Evolutionary conservation across 1,284 basidiomycete species (phyloP).

Genomic region (Ustilago crameri): DNA sequence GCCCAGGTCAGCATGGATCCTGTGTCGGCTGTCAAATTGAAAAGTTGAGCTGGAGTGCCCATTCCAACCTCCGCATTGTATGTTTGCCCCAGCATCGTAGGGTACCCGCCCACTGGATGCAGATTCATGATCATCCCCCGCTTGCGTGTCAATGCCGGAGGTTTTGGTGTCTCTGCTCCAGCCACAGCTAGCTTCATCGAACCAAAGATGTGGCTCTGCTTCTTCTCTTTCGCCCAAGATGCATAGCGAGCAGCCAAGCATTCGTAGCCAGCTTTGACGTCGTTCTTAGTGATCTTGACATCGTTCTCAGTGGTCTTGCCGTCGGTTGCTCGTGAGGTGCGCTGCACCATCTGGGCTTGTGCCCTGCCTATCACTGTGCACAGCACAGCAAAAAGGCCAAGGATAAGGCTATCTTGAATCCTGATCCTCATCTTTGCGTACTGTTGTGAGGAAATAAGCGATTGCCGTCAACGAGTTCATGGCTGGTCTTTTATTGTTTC

Average conservation of each 20-base stretch:
- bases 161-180: neutral
- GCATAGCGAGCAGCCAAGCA: constrained; percentile 23
- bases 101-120: constrained; percentile 24
- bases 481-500: too few species aligned
- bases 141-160: neutral
- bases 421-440: too few species aligned
- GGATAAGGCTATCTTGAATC: too few species aligned
- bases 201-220: constrained; percentile 6
- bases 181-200: constrained; percentile 5
- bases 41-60: constrained; percentile 23
- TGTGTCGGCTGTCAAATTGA: constrained; percentile 42
- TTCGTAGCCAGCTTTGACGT: constrained; percentile 20
- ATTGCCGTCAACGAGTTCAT: too few species aligned
- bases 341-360: neutral
- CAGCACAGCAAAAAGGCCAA: too few species aligned
- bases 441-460: too few species aligned
- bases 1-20: constrained; percentile 45
- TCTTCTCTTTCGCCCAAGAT: constrained; percentile 7
- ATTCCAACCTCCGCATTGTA: constrained; percentile 30
- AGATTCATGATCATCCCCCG: constrained; percentile 20
- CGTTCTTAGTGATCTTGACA: constrained; percentile 4
- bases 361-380: too few species aligned
- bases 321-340: neutral
- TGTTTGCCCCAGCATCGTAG: constrained; percentile 38
- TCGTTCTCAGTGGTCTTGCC: neutral